phyloP scores from a whole-genome alignment of 352 stramenopile species.

The Blastocystis hominis region DNA sequence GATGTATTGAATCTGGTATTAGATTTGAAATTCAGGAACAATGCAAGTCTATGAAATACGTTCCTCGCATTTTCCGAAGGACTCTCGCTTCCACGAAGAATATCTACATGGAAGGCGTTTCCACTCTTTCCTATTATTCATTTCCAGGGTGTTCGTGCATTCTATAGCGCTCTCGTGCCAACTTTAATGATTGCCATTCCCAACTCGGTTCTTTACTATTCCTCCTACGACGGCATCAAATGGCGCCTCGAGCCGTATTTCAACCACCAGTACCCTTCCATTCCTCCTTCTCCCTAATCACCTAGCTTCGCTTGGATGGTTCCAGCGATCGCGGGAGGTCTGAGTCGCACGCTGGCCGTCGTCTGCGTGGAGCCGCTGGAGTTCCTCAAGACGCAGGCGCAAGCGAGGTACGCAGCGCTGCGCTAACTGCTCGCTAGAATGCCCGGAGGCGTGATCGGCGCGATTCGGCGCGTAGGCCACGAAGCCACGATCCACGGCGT shows the following conservation, averaged over 20 bases:
- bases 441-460: slow-evolving; percentile 28
- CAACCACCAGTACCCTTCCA: not conserved
- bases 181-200: slow-evolving; percentile 57
- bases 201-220: slow-evolving; percentile 57
- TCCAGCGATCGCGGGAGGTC: slow-evolving; percentile 42
- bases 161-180: slow-evolving; percentile 45
- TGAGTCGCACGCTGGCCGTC: slow-evolving; percentile 14
- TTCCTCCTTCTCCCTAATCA: not conserved
- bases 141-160: not conserved
- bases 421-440: not conserved
- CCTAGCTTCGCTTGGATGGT: slow-evolving; percentile 51
- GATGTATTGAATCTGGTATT: not conserved
- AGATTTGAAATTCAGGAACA: not conserved
- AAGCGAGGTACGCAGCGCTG: not conserved
- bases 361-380: slow-evolving; percentile 55
- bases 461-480: slow-evolving; percentile 35
- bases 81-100: slow-evolving; percentile 55
- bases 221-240: slow-evolving; percentile 56
- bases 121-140: not conserved
- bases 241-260: slow-evolving; percentile 48
- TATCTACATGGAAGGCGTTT: slow-evolving; percentile 48
- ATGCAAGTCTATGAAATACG: slow-evolving; percentile 37
- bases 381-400: slow-evolving; percentile 55
- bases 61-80: slow-evolving; percentile 30
- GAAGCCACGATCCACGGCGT: slow-evolving; percentile 50